Evolutionary conservation across 1,284 basidiomycete species (phyloP).

Genomic region (Paramarasmius palmivorus): DNA sequence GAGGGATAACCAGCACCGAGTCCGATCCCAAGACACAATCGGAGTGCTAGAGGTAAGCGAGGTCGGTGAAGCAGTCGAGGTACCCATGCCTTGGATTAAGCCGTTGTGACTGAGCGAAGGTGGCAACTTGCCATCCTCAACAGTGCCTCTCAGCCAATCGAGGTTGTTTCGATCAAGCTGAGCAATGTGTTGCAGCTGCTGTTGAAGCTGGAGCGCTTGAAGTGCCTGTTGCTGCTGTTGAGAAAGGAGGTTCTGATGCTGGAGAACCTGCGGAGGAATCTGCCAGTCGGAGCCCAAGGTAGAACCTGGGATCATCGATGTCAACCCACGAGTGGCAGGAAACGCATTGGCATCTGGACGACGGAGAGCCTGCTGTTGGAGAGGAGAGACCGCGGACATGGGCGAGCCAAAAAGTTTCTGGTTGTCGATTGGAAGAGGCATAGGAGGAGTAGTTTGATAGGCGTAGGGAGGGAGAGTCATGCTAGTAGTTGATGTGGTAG

Average conservation of each 20-base stretch:
- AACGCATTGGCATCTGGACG: conserved; percentile 1
- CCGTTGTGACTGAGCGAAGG: conserved; percentile 5
- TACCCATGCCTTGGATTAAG: not conserved
- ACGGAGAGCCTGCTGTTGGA: conserved; percentile 4
- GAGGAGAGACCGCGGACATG: conserved; percentile 12
- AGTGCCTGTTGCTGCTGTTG: conserved; percentile 21
- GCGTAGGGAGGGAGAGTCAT: not conserved
- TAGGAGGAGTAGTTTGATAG: not conserved
- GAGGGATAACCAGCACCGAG: conserved; percentile 4
- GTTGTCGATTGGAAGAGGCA: not conserved
- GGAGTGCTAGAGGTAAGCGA: conserved; percentile 1
- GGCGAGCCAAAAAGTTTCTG: conserved; percentile 6
- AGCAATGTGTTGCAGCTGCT: conserved; percentile 16
- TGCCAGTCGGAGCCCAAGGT: conserved; percentile 6
- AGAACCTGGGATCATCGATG: not conserved
- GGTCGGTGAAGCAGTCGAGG: not conserved
- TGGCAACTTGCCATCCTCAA: conserved; percentile 1
- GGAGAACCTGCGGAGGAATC: conserved; percentile 11
- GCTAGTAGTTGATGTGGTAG: not conserved
- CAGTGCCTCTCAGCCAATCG: no score
- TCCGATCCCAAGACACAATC: conserved; percentile 8
- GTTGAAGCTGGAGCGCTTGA: conserved; percentile 21
- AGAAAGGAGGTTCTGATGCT: conserved; percentile 3
- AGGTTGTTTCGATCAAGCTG: not conserved
- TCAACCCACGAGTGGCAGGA: not conserved